These are phyloP conservation scores for Lumnitzera littorea DNA, from an alignment of 345 rosid genomes.

Conservation along the genomic window DNA sequence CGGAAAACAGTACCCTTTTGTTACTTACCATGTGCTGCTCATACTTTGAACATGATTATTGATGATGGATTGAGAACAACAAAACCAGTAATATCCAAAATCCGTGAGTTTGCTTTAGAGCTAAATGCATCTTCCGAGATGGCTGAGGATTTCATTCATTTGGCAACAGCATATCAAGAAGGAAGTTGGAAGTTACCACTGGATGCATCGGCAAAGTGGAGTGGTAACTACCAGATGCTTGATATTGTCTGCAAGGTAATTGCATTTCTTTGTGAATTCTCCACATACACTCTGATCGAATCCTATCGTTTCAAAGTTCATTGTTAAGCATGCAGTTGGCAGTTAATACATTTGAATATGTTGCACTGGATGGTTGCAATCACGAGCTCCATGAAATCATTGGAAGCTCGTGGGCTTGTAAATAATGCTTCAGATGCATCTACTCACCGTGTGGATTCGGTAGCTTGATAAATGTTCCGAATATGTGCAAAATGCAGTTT, in stretches of 20 bases:
- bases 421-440: too few relatives aligned
- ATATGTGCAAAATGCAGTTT: too few relatives aligned
- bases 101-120: conserved; percentile 70
- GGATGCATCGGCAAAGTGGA: conserved; percentile 80
- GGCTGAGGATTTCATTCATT: conserved; percentile 56
- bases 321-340: neutral
- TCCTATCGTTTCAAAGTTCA: neutral
- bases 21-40: conserved; percentile 90
- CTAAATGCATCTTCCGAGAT: conserved; percentile 57
- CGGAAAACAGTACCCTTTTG: conserved; percentile 74
- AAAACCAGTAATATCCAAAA: conserved; percentile 62
- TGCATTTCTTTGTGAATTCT: conserved; percentile 7
- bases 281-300: neutral
- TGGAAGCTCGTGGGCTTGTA: too few relatives aligned
- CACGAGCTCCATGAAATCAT: too few relatives aligned
- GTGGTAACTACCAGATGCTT: conserved; percentile 88
- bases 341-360: too few relatives aligned
- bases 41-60: conserved; percentile 57
- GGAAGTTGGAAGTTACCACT: conserved; percentile 87
- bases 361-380: too few relatives aligned
- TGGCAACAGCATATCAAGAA: conserved; percentile 65
- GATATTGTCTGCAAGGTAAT: conserved; percentile 70
- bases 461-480: too few relatives aligned
- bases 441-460: too few relatives aligned
- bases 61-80: conserved; percentile 75